phyloP scores from a whole-genome alignment of 2,329 filamentous ascomycete genomes.

The Lachnellula occidentalis region DNA sequence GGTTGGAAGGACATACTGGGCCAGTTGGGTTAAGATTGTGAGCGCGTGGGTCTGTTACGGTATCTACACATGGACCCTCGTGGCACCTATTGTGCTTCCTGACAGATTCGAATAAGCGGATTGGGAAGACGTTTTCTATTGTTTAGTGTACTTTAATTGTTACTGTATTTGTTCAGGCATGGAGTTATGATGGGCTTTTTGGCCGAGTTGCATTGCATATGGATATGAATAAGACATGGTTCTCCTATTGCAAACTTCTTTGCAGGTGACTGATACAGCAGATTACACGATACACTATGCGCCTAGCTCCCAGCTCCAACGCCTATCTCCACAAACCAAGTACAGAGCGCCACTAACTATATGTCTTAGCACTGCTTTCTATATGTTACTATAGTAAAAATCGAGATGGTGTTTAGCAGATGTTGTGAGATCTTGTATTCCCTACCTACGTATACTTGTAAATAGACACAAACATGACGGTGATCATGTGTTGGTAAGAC shows the following conservation, averaged over 20 bases:
- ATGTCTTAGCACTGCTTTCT: not conserved
- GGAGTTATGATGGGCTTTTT: not conserved
- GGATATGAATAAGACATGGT: not conserved
- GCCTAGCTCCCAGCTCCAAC: not conserved
- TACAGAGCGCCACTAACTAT: not conserved
- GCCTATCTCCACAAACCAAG: not conserved
- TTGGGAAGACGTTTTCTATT: not conserved
- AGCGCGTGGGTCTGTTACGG: conserved; percentile 95
- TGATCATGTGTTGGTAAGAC: no score
- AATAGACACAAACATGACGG: no score
- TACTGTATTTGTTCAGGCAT: not conserved
- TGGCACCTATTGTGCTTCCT: conserved; percentile 79
- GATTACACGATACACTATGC: no score
- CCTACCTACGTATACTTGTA: no score
- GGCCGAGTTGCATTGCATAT: not conserved
- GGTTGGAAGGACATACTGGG: conserved; percentile 92
- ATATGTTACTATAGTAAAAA: not conserved
- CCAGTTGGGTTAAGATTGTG: conserved; percentile 98
- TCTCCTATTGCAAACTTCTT: no score
- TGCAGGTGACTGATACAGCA: no score
- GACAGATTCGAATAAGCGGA: conserved; percentile 65
- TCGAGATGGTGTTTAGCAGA: not conserved
- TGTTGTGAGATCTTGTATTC: no score
- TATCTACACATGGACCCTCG: conserved; percentile 88
- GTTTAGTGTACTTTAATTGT: conserved; percentile 1